Percentiles rank a stretch among this genome's conserved stretches.
These are phyloP conservation scores for Trichosporon sp. DNA, from an alignment of 1,284 basidiomycete species.

Conservation along the genomic window DNA sequence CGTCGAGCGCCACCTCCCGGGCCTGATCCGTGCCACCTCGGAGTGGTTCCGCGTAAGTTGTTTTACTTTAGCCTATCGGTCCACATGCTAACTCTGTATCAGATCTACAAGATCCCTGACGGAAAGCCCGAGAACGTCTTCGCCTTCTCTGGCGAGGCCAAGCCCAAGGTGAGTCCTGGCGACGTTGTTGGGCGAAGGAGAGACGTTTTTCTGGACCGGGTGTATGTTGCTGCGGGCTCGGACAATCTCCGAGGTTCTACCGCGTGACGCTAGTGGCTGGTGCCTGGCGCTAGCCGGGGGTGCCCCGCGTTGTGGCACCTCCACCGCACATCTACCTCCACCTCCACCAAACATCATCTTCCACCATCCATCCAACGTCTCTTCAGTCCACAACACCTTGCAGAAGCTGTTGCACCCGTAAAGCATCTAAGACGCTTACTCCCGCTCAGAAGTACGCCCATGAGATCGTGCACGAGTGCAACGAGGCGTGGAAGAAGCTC, in stretches of 20 bases:
- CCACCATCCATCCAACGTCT: background rate
- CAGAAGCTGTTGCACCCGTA: background rate
- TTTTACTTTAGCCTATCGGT: background rate
- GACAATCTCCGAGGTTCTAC: background rate
- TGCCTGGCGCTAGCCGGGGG: background rate
- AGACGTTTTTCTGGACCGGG: background rate
- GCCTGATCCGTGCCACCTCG: conserved; percentile 91
- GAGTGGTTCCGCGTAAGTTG: conserved; percentile 67
- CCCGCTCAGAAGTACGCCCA: conserved; percentile 74
- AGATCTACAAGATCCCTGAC: conserved; percentile 95
- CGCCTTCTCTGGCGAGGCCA: conserved; percentile 98
- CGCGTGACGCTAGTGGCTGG: background rate
- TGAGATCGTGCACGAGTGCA: conserved; percentile 97
- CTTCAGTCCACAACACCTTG: background rate
- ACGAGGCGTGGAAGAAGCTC: conserved; percentile 97
- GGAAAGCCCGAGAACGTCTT: conserved; percentile 99
- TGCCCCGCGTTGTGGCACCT: background rate
- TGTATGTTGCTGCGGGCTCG: background rate
- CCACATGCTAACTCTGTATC: conserved; percentile 54
- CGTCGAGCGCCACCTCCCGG: conserved; percentile 96
- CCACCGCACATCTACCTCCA: background rate
- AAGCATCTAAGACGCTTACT: background rate
- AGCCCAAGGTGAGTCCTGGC: conserved; percentile 64
- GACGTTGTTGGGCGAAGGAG: background rate
- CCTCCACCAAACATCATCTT: background rate